A percentile compares a stretch with the other conserved stretches of the same genome.
phyloP scores from a whole-genome alignment of 257 asterid species.

The Solanum medicagineum region DNA sequence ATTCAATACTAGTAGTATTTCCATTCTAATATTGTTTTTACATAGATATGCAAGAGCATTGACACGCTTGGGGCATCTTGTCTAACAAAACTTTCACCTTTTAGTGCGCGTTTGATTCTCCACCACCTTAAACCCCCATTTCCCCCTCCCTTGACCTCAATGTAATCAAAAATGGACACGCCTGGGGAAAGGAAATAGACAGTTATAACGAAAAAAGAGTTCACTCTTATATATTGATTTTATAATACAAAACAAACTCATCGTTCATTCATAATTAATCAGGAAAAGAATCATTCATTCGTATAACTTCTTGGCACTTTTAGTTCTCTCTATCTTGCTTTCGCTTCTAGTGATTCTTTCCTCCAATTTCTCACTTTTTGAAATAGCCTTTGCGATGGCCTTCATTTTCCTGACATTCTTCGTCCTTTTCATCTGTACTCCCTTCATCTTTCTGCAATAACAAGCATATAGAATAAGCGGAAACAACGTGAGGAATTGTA shows the following conservation, averaged over 20 bases:
- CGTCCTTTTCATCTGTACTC: constrained; percentile 58
- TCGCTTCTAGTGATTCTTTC: constrained; percentile 40
- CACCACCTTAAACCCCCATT: too few relatives aligned
- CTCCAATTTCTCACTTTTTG: constrained; percentile 30
- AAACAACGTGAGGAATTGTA: background rate
- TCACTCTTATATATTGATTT: background rate
- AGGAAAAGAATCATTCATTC: background rate
- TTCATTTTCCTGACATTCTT: constrained; percentile 55
- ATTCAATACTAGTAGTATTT: background rate
- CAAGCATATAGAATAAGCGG: background rate
- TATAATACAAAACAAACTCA: background rate
- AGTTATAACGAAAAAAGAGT: background rate
- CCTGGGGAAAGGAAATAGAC: background rate
- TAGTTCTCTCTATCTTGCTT: constrained; percentile 38
- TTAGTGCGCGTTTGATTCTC: too few relatives aligned
- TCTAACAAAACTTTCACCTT: too few relatives aligned
- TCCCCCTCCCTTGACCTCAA: too few relatives aligned
- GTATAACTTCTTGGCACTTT: constrained; percentile 48
- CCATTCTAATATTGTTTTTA: background rate
- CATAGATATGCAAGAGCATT: background rate
- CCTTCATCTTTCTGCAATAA: constrained; percentile 37
- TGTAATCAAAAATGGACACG: background rate
- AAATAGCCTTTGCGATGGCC: constrained; percentile 54
- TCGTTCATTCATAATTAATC: background rate
- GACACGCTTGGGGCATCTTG: too few relatives aligned